These are phyloP conservation scores for Pichia sp. DNA, from an alignment of 1,139 yeast genomes.

Conservation along the genomic window DNA sequence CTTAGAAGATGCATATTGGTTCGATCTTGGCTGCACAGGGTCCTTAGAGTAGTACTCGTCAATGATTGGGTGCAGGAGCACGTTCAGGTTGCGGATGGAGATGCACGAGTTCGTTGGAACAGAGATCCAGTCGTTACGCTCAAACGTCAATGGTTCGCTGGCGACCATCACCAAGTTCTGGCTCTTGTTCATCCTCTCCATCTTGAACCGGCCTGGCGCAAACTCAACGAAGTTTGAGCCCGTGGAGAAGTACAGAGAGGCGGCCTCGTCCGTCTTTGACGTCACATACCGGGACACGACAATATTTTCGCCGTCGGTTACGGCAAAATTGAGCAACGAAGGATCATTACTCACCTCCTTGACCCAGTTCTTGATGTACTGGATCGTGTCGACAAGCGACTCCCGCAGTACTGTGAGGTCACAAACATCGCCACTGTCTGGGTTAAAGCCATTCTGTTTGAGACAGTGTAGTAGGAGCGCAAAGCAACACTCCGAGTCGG, in stretches of 20 bases:
- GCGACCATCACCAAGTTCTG: conserved; percentile 97
- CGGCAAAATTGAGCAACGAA: conserved; percentile 85
- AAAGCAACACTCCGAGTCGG: conserved; percentile 94
- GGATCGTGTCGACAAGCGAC: conserved; percentile 73
- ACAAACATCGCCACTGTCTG: conserved; percentile 42
- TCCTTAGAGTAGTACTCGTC: conserved; percentile 85
- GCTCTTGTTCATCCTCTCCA: conserved; percentile 89
- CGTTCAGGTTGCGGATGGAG: conserved; percentile 83
- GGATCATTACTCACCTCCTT: conserved; percentile 62
- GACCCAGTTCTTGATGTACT: conserved; percentile 66
- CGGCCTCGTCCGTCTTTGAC: conserved; percentile 89
- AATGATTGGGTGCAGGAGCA: conserved; percentile 80
- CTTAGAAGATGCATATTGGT: conserved; percentile 80
- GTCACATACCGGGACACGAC: conserved; percentile 87
- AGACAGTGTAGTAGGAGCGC: conserved; percentile 81
- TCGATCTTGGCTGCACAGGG: conserved; percentile 63
- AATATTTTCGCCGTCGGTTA: conserved; percentile 88
- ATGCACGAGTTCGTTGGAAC: conserved; percentile 88
- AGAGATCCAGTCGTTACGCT: conserved; percentile 95
- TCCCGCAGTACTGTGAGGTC: conserved; percentile 58
- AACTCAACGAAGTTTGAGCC: conserved; percentile 89
- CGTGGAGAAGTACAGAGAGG: conserved; percentile 89
- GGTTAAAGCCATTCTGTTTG: conserved; percentile 71
- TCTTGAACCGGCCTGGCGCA: conserved; percentile 83
- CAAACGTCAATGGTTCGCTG: conserved; percentile 93